Percentiles rank a stretch among this genome's conserved stretches.
phyloP scores from a whole-genome alignment of 2,329 filamentous ascomycete species.

The Epichloe brachyelytri region DNA sequence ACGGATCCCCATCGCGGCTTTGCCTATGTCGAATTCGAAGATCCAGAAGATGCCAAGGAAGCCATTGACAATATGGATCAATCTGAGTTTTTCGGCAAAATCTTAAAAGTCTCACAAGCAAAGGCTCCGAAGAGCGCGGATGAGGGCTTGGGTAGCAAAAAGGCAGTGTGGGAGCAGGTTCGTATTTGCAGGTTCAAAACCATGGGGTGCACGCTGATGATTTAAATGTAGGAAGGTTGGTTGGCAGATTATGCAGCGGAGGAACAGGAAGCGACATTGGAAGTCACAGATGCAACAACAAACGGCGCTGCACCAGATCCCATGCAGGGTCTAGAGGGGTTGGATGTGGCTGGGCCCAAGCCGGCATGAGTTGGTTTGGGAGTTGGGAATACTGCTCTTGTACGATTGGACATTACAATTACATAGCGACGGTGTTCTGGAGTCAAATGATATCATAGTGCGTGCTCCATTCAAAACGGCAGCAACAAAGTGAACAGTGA shows the following conservation, averaged over 20 bases:
- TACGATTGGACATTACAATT: slow-evolving; percentile 18
- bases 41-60: slow-evolving; percentile 73
- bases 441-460: slow-evolving; percentile 11
- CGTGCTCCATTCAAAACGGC: slow-evolving; percentile 4
- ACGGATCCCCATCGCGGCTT: slow-evolving; percentile 79
- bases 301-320: slow-evolving; percentile 58
- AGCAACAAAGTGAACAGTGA: slow-evolving; percentile 12
- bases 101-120: slow-evolving; percentile 83
- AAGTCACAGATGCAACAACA: slow-evolving; percentile 10
- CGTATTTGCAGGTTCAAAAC: slow-evolving; percentile 15
- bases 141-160: slow-evolving; percentile 83
- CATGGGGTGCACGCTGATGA: background rate
- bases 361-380: slow-evolving; percentile 40
- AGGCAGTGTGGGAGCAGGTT: slow-evolving; percentile 95
- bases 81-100: slow-evolving; percentile 81
- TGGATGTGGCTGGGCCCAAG: slow-evolving; percentile 90
- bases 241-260: slow-evolving; percentile 78
- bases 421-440: slow-evolving; percentile 35
- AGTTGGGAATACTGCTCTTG: slow-evolving; percentile 6
- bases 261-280: slow-evolving; percentile 45
- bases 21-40: slow-evolving; percentile 91
- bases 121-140: slow-evolving; percentile 83
- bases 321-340: slow-evolving; percentile 87
- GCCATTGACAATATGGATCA: slow-evolving; percentile 99
- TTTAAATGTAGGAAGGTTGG: slow-evolving; percentile 67